A percentile compares a stretch with the other conserved stretches of the same genome.
Conservation (phyloP, 257 asterid genomes). For the Oldenlandia corymbosa region DNA sequence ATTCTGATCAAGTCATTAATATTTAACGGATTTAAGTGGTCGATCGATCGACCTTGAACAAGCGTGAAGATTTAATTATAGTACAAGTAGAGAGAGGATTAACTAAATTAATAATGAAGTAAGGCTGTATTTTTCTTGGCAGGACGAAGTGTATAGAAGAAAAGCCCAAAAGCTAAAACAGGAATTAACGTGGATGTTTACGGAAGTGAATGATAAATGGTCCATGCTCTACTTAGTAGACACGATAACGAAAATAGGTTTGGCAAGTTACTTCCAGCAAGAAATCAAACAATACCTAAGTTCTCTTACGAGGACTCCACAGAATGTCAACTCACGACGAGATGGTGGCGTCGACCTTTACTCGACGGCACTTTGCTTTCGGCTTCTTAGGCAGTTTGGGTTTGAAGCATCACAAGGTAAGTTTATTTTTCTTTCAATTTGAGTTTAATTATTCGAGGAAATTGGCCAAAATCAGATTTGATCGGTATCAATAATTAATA, state of each 20-base stretch:
- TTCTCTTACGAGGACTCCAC: background rate
- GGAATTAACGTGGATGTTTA: constrained; percentile 21
- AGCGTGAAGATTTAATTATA: too few species aligned
- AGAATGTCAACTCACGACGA: background rate
- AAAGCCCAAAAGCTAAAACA: constrained; percentile 33
- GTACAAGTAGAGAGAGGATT: too few species aligned
- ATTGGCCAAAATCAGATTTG: too few species aligned
- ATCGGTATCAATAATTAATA: too few species aligned
- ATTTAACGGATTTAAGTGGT: too few species aligned
- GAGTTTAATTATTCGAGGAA: too few species aligned
- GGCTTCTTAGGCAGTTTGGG: constrained; percentile 52
- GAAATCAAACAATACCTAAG: constrained; percentile 26
- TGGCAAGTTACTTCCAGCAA: constrained; percentile 34
- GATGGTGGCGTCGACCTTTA: constrained; percentile 28
- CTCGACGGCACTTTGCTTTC: constrained; percentile 35
- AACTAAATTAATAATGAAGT: too few species aligned
- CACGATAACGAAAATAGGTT: constrained; percentile 31
- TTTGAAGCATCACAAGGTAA: constrained; percentile 48
- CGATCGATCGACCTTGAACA: too few species aligned
- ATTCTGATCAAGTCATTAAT: too few species aligned
- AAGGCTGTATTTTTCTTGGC: background rate
- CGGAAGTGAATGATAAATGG: constrained; percentile 17
- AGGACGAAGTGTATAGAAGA: constrained; percentile 30
- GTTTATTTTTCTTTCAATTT: too few species aligned
- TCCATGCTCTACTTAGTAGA: constrained; percentile 37